Base-by-base conservation (phyloP, 2,329 filamentous ascomycete genomes). In the Colletotrichum scovillei region DNA sequence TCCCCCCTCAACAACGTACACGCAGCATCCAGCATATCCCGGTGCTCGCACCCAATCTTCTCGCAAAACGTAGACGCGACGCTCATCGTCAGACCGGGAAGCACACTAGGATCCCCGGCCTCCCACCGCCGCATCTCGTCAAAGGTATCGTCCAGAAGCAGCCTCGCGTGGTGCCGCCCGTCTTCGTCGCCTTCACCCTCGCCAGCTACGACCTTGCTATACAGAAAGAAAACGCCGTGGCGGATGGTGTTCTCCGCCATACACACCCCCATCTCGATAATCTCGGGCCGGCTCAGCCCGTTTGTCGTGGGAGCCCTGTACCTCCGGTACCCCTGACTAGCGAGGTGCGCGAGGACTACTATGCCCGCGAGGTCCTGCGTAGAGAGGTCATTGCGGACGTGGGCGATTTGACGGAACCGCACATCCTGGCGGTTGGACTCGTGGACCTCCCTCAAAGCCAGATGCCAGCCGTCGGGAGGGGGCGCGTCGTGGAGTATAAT, bases 91-190 rank as follows among this genome's bases (percentile, higher is more conserved):
- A 75, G 59, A 7, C 74, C 73, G 6, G 72, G 69, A 35, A 75
- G 46, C 63, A 67, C 67, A 38, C 71, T 57, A 6, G 67, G 62
- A 24, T 75, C 69, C 2, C 73, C 73, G n/a, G 38, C 32, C 28
- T 75, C 74, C 73, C 73, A 75, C 24, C 26, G 42, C 35, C 65
- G 69, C 73, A 75, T 67, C 66, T 75, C 74, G 6, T 66, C 56
- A 16, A 67, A 74, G 16, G 70, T 62, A 16, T 75, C 65, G 55
- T 72, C 69, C 14, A 75, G 57, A 11, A 75, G 63, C 56, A 72
- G 49, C 24, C 59, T 72, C 3, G 73, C 74, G 24, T 71, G 67
- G 28, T 69, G 42, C 30, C 52, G 28, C 24, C 67, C 64, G 28
- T 69, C 66, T 28, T 74, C 67, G 49, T 67, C 53, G 3, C 66